Evolutionary conservation across 495 filamentous ascomycete genomes (phyloP).

Genomic region (Tuber brumale): DNA sequence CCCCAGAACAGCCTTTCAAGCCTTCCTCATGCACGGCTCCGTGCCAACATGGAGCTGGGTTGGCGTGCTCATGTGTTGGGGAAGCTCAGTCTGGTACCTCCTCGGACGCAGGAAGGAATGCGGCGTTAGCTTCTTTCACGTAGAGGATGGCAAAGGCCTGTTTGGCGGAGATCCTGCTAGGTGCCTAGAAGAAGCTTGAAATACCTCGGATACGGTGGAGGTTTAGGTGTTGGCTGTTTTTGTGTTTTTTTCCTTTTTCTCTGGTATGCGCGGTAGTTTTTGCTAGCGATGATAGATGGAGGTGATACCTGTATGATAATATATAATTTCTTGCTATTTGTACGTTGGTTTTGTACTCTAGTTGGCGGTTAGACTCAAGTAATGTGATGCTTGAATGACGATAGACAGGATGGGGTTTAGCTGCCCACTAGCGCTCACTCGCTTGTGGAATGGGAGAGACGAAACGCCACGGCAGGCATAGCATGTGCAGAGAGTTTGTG

Average conservation of each 20-base stretch:
- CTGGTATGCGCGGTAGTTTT: background rate
- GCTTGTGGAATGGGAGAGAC: background rate
- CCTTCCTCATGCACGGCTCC: slow-evolving; percentile 42
- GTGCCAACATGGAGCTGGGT: slow-evolving; percentile 45
- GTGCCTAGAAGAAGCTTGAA: background rate
- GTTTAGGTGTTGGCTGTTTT: background rate
- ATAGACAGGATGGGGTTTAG: background rate
- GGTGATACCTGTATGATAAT: background rate
- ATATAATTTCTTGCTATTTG: background rate
- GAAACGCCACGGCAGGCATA: no score
- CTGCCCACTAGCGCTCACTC: background rate
- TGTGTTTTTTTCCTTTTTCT: background rate
- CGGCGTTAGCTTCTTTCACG: slow-evolving; percentile 34
- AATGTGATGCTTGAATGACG: background rate
- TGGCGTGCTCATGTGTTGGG: slow-evolving; percentile 49
- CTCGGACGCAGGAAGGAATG: slow-evolving; percentile 44
- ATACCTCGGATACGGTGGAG: background rate
- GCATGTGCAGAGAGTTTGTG: no score
- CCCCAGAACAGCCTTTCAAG: slow-evolving; percentile 34
- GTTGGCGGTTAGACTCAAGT: background rate
- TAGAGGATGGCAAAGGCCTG: slow-evolving; percentile 17
- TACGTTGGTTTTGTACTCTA: background rate
- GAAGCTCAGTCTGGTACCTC: slow-evolving; percentile 48
- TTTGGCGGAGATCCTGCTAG: slow-evolving; percentile 1
- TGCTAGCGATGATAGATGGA: background rate